Base-by-base conservation (phyloP, 306 rosid genomes). In the Chamaecrista fasciculata region DNA sequence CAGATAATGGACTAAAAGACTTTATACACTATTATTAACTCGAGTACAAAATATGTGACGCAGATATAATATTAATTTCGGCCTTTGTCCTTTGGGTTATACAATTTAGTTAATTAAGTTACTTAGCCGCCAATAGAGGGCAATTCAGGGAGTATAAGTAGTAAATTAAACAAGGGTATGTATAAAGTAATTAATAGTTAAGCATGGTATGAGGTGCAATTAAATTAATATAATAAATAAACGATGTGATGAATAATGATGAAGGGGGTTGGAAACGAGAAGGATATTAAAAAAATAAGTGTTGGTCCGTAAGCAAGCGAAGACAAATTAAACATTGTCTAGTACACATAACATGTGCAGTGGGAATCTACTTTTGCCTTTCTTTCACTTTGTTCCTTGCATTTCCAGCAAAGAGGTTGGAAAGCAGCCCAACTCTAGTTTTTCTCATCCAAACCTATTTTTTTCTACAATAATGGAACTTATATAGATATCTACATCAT, bases 361-460 rank as follows among this genome's bases (percentile, higher is more conserved):
- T 31, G 77, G 88, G 95, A 86, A 86, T 87, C 97, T 90, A 76
- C 90, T 81, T 89, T 81, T 75, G 63, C 77, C 69, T 79, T 74
- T 69, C 19, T 74, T 72, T 72, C 75, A 71, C 70, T 79, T 77
- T 80, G 89, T 85, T 80, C 80, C 90, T 85, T 84, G 78, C 81
- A 86, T 80, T 82, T 87, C 84, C 87, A 79, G 89, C 89, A 85
- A 85, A 71, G 80, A 83, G 84, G 86, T 78, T 89, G 86, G 86
- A 86, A 78, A 78, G 82, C 71, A 73, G 58, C 63, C 78, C 81
- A 79, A 76, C 79, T 76, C 91, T 72, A 78, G 83, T 84, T 75
- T 78, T 78, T 69, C 70, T 71, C 82, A 72, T 71, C 51, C 50
- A 76, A 73, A 64, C 70, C 79, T 67, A 67, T 52, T 76, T 59